A percentile compares a stretch with the other conserved stretches of the same genome.
Conservation (phyloP, 495 filamentous ascomycete species). For the Xanthoparmelia taractica region DNA sequence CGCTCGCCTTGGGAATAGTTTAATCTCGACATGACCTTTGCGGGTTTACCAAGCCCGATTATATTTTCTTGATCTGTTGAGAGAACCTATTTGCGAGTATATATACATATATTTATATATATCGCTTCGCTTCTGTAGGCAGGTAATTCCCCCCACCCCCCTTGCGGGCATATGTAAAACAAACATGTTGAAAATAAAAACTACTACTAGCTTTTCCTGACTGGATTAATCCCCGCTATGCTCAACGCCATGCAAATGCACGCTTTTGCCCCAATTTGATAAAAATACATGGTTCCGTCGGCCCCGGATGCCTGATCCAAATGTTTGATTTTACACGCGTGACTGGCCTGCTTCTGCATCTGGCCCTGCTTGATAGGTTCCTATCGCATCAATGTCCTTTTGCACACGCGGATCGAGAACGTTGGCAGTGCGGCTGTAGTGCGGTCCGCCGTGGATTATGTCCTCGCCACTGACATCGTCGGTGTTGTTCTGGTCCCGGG, state of each 20-base stretch:
- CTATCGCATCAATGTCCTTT: neutral
- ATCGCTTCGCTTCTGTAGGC: too few relatives aligned
- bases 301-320: neutral
- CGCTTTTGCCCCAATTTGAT: neutral
- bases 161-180: too few relatives aligned
- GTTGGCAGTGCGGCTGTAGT: conserved; percentile 38
- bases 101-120: too few relatives aligned
- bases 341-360: conserved; percentile 6
- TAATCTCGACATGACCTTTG: too few relatives aligned
- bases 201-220: neutral
- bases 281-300: too few relatives aligned
- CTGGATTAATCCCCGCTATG: neutral
- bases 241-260: neutral
- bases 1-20: too few relatives aligned
- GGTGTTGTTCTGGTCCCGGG: neutral
- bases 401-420: conserved; percentile 41
- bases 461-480: conserved; percentile 2
- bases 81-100: too few relatives aligned
- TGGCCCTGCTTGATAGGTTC: conserved; percentile 5
- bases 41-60: too few relatives aligned
- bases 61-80: too few relatives aligned
- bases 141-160: too few relatives aligned
- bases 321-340: neutral
- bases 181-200: too few relatives aligned
- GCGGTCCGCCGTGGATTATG: conserved; percentile 32